These are phyloP conservation scores for Fusarium foetens DNA, from an alignment of 2,329 filamentous ascomycete species.

Conservation along the genomic window DNA sequence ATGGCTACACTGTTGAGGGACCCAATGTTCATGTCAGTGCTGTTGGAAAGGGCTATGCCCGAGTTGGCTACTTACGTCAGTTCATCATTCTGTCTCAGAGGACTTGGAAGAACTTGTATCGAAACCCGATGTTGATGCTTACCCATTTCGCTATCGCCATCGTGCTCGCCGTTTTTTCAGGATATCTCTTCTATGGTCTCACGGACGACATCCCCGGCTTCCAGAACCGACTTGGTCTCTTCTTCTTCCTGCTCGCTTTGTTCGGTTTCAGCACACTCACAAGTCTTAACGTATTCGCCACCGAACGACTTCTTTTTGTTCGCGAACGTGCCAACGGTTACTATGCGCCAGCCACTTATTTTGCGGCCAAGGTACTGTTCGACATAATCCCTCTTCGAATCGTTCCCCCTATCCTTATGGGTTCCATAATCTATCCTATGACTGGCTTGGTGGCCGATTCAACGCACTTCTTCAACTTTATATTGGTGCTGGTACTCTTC, in stretches of 20 bases:
- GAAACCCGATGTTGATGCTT: constrained; percentile 97
- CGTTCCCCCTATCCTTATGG: constrained; percentile 94
- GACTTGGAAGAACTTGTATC: constrained; percentile 97
- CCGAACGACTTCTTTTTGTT: constrained; percentile 89
- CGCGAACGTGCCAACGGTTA: constrained; percentile 96
- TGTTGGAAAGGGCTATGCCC: constrained; percentile 82
- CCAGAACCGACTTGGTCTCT: constrained; percentile 95
- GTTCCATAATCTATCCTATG: constrained; percentile 97
- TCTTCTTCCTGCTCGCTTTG: constrained; percentile 95
- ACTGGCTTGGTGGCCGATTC: constrained; percentile 87
- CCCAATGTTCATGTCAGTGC: constrained; percentile 64
- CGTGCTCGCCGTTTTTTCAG: constrained; percentile 89
- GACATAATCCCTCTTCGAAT: constrained; percentile 95
- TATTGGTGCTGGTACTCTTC: constrained; percentile 92
- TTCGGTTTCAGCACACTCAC: constrained; percentile 98
- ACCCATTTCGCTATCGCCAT: constrained; percentile 99
- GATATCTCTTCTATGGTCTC: constrained; percentile 94
- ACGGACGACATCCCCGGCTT: constrained; percentile 97
- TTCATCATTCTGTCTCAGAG: constrained; percentile 89
- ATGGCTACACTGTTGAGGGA: constrained; percentile 59
- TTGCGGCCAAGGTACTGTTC: constrained; percentile 95
- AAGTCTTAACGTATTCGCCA: constrained; percentile 90
- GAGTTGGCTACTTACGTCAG: constrained; percentile 81
- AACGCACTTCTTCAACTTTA: constrained; percentile 88
- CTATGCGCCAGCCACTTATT: constrained; percentile 94